Evolutionary conservation across 495 filamentous ascomycete genomes (phyloP).

Genomic region (Xeromyces bisporus): DNA sequence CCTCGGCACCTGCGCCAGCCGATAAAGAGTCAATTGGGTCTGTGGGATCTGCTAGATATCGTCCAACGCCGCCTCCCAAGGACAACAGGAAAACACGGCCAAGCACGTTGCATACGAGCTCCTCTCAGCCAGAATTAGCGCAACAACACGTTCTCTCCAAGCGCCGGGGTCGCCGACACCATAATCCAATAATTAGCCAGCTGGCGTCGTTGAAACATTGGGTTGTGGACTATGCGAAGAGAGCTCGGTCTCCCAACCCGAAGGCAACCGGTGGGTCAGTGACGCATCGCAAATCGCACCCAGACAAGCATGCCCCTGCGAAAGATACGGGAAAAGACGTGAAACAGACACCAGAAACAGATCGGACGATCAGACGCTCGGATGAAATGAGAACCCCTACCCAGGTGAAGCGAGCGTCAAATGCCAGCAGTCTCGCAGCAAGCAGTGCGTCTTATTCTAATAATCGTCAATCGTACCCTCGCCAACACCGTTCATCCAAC

Average conservation of each 20-base stretch:
- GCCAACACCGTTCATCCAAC: constrained; percentile 32
- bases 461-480: constrained; percentile 30
- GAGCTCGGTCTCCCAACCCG: constrained; percentile 46
- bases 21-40: constrained; percentile 66
- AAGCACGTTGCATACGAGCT: constrained; percentile 67
- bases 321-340: constrained; percentile 24
- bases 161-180: constrained; percentile 39
- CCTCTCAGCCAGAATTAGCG: constrained; percentile 48
- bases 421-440: constrained; percentile 28
- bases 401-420: constrained; percentile 27
- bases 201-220: constrained; percentile 76
- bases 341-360: constrained; percentile 7
- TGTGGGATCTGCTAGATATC: constrained; percentile 47
- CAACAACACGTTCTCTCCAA: constrained; percentile 38
- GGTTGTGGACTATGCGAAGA: constrained; percentile 63
- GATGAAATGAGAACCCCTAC: constrained; percentile 23
- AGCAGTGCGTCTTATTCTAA: constrained; percentile 31
- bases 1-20: constrained; percentile 43
- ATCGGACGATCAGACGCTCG: constrained; percentile 10
- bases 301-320: constrained; percentile 26
- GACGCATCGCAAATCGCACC: constrained; percentile 21
- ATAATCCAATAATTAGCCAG: constrained; percentile 59
- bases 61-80: constrained; percentile 74
- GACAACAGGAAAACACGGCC: constrained; percentile 56
- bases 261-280: constrained; percentile 14